Percentiles rank a stretch among this genome's conserved stretches.
Conservation (phyloP, 202 grass and related monocot genomes). For the Elaeis oleifera region DNA sequence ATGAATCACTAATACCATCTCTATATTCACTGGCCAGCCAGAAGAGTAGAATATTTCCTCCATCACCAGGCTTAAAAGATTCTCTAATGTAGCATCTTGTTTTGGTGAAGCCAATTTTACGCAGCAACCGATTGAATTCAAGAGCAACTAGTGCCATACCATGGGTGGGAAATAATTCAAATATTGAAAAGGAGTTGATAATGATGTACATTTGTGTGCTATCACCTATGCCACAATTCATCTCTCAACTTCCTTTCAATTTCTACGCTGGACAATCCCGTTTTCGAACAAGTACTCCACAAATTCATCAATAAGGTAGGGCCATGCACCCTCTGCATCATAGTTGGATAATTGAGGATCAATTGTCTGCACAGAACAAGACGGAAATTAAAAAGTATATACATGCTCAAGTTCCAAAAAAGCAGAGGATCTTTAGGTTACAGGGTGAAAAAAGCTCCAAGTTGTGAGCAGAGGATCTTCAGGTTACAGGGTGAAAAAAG, state of each 20-base stretch:
- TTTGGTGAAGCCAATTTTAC: too few relatives aligned
- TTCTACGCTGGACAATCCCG: conserved; percentile 49
- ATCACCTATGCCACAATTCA: not conserved
- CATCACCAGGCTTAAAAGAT: too few relatives aligned
- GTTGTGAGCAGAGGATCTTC: too few relatives aligned
- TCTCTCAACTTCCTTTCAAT: conserved; percentile 24
- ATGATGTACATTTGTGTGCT: not conserved
- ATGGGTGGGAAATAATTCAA: not conserved
- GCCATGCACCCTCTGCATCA: conserved; percentile 93
- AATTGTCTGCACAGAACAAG: conserved; percentile 43
- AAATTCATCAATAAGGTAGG: conserved; percentile 97
- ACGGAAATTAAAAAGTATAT: not conserved
- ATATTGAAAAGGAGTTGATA: conserved; percentile 18
- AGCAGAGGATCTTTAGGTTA: too few relatives aligned
- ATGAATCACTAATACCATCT: too few relatives aligned
- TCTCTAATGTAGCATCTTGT: too few relatives aligned
- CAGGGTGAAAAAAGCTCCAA: too few relatives aligned
- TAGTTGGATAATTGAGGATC: conserved; percentile 91
- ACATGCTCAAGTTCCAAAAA: too few relatives aligned
- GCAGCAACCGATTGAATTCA: too few relatives aligned
- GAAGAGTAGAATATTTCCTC: too few relatives aligned
- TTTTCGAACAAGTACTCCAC: conserved; percentile 90
- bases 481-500: too few relatives aligned
- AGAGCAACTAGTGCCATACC: not conserved
- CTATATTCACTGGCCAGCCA: too few relatives aligned